Evolutionary conservation across 1,139 yeast species (phyloP), one percentile per base, ranked within the genome.

Genomic region (Yamadazyma aaseri): DNA sequence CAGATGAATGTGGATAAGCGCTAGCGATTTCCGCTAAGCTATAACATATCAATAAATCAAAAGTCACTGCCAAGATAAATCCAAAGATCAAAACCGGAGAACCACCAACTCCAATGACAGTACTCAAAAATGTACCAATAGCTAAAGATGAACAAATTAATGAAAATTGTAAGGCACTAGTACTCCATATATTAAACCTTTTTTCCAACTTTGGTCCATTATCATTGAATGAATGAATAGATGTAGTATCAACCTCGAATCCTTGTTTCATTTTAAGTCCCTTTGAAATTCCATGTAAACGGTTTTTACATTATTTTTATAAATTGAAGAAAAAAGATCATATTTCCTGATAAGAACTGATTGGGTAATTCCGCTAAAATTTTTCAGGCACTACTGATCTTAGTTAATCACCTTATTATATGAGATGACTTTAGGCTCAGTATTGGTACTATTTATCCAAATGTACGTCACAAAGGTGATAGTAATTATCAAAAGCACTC

Each of bases 1-100:
- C 63, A 6, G 59, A 50, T 15, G 60, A 50, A 32, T 55, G 56
- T 0, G 63, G 63, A 28, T 47, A 56, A 5, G 60, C 59, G 13
- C 57, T 48, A 2, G 60, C 58, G 24, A 57, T 32, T 40, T 58
- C 62, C 1, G 62, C 60, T 31, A 57, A 38, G 22, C 56, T 49
- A 29, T 41, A 48, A 35, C 59, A 53, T 7, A 54, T 44, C 12
- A 56, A 33, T 33, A 55, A 44, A 34, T 51, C 57, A 33, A 49
- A 46, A 1, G 46, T 32, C 2, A 49, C 53, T 1, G 58, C 52
- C 23, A 56, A 33, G 7, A 53, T 41, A 36, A 44, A 54, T 4
- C 60, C 60, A 34, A 50, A 55, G 15, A 55, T 45, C 26, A 56
- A 43, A 1, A 45, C 53, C 1, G 59, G 59, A 1, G 56, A 46